phyloP scores from a whole-genome alignment of 441 rosid genomes.

The Pelargonium citronellum region DNA sequence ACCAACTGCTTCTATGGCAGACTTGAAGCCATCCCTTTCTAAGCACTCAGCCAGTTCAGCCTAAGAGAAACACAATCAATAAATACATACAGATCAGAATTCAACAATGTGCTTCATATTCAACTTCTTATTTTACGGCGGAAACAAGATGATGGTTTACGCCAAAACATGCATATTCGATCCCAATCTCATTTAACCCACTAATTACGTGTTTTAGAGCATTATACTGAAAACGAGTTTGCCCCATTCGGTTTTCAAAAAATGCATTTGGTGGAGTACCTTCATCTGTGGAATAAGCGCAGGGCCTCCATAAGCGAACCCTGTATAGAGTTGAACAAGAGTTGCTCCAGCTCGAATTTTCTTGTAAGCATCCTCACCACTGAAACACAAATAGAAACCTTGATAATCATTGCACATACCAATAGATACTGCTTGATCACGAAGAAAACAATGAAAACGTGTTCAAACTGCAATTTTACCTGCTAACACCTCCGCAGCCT shows the following conservation, averaged over 20 bases:
- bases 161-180: too few relatives aligned
- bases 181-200: too few relatives aligned
- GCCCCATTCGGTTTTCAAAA: too few relatives aligned
- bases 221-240: too few relatives aligned
- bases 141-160: too few relatives aligned
- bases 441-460: conserved; percentile 5
- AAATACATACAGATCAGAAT: neutral
- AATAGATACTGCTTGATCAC: neutral
- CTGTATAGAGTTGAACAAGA: conserved; percentile 90
- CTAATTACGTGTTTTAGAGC: too few relatives aligned
- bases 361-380: conserved; percentile 94
- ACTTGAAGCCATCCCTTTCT: conserved; percentile 87
- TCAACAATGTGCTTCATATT: neutral
- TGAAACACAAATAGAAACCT: conserved; percentile 25
- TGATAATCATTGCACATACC: neutral
- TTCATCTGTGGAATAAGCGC: conserved; percentile 82
- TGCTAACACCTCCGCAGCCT: conserved; percentile 91
- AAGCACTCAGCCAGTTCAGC: conserved; percentile 80
- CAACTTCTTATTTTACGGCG: neutral
- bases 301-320: conserved; percentile 93
- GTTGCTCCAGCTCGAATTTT: conserved; percentile 92
- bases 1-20: conserved; percentile 76
- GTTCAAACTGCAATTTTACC: conserved; percentile 38
- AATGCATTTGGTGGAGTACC: conserved; percentile 32
- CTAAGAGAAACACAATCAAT: conserved; percentile 23